Evolutionary conservation across 495 filamentous ascomycete genomes (phyloP).

Genomic region (Penicillium diatomitis): DNA sequence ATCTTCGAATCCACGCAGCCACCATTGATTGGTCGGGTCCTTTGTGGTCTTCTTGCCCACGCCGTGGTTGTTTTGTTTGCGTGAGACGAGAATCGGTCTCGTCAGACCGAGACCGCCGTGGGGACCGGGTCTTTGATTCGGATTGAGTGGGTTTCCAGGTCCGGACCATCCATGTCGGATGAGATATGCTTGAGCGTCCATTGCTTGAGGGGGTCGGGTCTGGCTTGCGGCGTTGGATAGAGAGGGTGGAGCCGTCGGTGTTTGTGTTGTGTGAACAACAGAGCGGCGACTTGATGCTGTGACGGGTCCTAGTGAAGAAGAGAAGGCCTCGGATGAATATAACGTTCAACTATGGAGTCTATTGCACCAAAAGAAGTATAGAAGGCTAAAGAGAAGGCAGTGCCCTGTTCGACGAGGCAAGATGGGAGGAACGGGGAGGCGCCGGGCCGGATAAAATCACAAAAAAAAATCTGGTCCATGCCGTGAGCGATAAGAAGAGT

Average conservation of each 20-base stretch:
- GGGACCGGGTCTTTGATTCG: constrained; percentile 49
- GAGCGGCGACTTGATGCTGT: no score
- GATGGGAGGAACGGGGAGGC: neutral
- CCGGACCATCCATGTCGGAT: constrained; percentile 73
- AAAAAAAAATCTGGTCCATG: constrained; percentile 7
- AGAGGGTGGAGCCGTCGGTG: neutral
- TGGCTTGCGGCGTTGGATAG: neutral
- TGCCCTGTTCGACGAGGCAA: neutral
- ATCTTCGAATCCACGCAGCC: constrained; percentile 72
- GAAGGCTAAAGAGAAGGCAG: neutral
- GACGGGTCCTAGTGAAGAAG: no score
- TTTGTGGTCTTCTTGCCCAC: constrained; percentile 60
- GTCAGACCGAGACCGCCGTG: constrained; percentile 55
- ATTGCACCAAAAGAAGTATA: no score
- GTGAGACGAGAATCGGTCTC: constrained; percentile 57
- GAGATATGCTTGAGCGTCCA: constrained; percentile 64
- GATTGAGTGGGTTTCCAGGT: constrained; percentile 63
- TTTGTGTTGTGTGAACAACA: neutral
- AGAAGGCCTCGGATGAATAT: no score
- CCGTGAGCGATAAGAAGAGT: constrained; percentile 5
- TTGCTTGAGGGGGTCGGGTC: constrained; percentile 11
- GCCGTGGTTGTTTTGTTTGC: constrained; percentile 59
- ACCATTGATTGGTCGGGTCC: constrained; percentile 63
- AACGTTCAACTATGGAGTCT: no score
- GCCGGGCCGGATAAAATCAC: constrained; percentile 1